Evolutionary conservation across 1,139 yeast species (phyloP).

Genomic region (Oligophagozyma castellii): DNA sequence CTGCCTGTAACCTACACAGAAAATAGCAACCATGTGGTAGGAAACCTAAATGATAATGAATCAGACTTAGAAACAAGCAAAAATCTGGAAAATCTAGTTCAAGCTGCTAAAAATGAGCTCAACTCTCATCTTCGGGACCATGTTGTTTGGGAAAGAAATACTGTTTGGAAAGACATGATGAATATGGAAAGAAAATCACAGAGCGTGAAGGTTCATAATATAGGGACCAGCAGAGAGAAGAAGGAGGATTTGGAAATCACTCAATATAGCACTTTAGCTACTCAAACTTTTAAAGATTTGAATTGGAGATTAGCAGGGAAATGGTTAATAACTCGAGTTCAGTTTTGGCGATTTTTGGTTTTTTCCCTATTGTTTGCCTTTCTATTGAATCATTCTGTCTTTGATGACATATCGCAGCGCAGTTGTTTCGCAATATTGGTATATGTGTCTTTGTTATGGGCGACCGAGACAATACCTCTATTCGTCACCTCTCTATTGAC

Average conservation of each 20-base stretch:
- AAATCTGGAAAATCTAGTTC: constrained; percentile 6
- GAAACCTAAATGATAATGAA: neutral
- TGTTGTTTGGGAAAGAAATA: constrained; percentile 91
- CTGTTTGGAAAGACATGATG: constrained; percentile 95
- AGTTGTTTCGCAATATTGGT: constrained; percentile 75
- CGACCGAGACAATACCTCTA: constrained; percentile 82
- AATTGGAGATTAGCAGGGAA: neutral
- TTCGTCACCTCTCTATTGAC: constrained; percentile 73
- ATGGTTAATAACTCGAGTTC: constrained; percentile 19
- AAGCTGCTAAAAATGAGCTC: constrained; percentile 48
- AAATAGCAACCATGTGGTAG: neutral
- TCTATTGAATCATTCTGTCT: constrained; percentile 42
- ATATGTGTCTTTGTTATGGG: constrained; percentile 78
- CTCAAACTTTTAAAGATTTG: constrained; percentile 1
- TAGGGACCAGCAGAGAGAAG: constrained; percentile 4
- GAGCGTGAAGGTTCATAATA: constrained; percentile 31
- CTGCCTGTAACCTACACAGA: constrained; percentile 3
- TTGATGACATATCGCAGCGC: constrained; percentile 49
- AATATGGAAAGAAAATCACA: constrained; percentile 68
- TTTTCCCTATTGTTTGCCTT: constrained; percentile 35
- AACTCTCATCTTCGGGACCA: constrained; percentile 75
- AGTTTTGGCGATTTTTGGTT: constrained; percentile 34
- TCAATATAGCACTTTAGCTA: neutral
- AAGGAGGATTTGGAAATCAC: constrained; percentile 3
- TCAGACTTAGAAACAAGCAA: constrained; percentile 1